phyloP scores from a whole-genome alignment of 2,329 filamentous ascomycete species.

The Scopulariopsis brevicaulis region DNA sequence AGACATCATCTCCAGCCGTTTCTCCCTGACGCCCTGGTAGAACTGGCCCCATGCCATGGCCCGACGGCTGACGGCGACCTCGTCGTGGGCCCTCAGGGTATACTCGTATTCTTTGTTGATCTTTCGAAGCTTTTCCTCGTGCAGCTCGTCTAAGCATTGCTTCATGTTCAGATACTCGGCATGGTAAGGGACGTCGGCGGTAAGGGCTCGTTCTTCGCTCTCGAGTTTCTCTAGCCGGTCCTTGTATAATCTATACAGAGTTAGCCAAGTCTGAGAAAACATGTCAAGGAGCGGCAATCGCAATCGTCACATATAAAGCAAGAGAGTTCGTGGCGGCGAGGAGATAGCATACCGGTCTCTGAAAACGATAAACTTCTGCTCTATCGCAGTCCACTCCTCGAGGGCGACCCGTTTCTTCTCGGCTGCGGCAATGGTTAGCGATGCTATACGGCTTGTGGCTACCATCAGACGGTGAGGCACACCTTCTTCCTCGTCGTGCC shows the following conservation, averaged over 20 bases:
- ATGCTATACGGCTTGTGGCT: neutral
- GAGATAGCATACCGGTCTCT: constrained; percentile 53
- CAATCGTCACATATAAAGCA: neutral
- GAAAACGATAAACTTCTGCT: constrained; percentile 80
- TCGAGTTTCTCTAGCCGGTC: constrained; percentile 78
- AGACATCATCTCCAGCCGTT: constrained; percentile 69
- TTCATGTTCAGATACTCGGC: constrained; percentile 87
- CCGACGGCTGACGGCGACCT: constrained; percentile 67
- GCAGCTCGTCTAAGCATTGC: constrained; percentile 71
- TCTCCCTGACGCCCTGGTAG: constrained; percentile 74
- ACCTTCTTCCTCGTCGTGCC: constrained; percentile 29
- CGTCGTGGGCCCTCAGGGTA: constrained; percentile 61
- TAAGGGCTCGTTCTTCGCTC: constrained; percentile 51
- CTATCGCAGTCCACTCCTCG: constrained; percentile 67
- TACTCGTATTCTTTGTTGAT: constrained; percentile 65
- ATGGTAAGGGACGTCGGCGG: constrained; percentile 58
- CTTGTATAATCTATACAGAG: constrained; percentile 59
- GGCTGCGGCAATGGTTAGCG: constrained; percentile 34
- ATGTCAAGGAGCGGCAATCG: neutral
- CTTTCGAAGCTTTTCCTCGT: constrained; percentile 67
- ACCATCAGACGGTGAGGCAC: neutral
- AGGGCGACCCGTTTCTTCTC: constrained; percentile 70
- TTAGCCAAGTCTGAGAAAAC: neutral
- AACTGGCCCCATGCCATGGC: constrained; percentile 84
- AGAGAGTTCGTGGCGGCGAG: neutral